Conservation (phyloP, 2,329 filamentous ascomycete genomes). For the Microdochium bolleyi region DNA sequence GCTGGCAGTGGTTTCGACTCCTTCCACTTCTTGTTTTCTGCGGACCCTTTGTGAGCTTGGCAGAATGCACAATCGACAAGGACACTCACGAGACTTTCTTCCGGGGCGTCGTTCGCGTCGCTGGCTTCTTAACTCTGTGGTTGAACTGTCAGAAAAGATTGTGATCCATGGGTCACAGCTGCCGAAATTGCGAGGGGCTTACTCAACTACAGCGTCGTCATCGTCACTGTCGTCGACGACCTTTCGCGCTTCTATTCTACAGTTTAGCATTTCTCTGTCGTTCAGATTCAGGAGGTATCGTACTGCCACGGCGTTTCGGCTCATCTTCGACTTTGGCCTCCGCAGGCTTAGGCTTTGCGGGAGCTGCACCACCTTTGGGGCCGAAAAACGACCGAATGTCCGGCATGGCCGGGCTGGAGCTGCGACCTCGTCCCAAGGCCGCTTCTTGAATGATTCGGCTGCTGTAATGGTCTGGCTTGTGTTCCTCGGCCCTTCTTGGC, state of each 20-base stretch:
- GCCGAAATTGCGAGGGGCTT: constrained; percentile 15
- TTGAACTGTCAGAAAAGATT: constrained; percentile 17
- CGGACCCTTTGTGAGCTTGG: constrained; percentile 3
- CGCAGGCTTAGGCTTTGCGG: constrained; percentile 39
- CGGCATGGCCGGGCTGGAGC: constrained; percentile 49
- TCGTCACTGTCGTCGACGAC: constrained; percentile 77
- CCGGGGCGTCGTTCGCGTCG: constrained; percentile 37
- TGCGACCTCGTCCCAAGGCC: background rate
- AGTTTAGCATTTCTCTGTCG: background rate
- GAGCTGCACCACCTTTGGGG: constrained; percentile 56
- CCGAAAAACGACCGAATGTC: constrained; percentile 92
- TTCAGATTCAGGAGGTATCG: constrained; percentile 9
- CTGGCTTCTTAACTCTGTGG: constrained; percentile 42
- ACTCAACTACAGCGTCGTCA: constrained; percentile 54
- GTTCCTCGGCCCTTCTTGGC: background rate
- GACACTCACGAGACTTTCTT: constrained; percentile 46
- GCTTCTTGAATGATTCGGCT: no score
- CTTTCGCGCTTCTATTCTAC: constrained; percentile 46
- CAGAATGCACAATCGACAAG: constrained; percentile 1
- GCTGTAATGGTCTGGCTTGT: background rate
- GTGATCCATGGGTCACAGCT: background rate
- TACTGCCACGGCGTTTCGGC: constrained; percentile 38
- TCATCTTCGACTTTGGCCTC: constrained; percentile 25
- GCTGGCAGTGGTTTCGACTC: constrained; percentile 44
- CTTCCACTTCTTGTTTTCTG: constrained; percentile 34